phyloP scores from a whole-genome alignment of 1,139 yeast genomes.

The Lodderomyces elongisporus region DNA sequence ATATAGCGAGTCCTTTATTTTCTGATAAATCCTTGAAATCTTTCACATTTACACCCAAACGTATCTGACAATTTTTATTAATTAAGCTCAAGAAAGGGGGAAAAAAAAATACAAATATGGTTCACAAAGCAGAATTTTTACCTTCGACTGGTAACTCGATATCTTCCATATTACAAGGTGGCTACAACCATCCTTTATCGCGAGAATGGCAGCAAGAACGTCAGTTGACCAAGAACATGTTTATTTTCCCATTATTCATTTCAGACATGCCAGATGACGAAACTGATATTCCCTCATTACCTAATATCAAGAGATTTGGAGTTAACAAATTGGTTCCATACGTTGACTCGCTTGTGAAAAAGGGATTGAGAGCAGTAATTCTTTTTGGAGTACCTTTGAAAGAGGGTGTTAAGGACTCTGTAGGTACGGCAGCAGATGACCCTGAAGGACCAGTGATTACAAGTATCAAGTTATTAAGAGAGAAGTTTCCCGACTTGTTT shows the following conservation, averaged over 20 bases:
- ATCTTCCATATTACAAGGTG: constrained; percentile 85
- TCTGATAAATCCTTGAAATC: too few relatives aligned
- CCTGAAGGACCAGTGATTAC: constrained; percentile 92
- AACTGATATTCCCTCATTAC: constrained; percentile 66
- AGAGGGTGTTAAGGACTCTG: constrained; percentile 68
- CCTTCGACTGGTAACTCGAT: constrained; percentile 54
- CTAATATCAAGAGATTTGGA: constrained; percentile 86
- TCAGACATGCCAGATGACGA: constrained; percentile 83
- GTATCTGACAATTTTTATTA: too few relatives aligned
- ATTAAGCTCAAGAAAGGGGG: background rate
- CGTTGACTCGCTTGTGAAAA: constrained; percentile 61
- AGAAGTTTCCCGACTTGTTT: constrained; percentile 72
- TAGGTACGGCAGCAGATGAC: constrained; percentile 91
- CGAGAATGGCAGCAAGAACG: constrained; percentile 90
- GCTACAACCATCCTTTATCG: constrained; percentile 84
- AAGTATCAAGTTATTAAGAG: constrained; percentile 61
- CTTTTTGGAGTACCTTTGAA: constrained; percentile 87
- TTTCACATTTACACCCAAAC: background rate
- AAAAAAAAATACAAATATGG: constrained; percentile 20
- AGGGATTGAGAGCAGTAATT: constrained; percentile 83
- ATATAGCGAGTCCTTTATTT: too few relatives aligned
- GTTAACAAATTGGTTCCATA: constrained; percentile 72
- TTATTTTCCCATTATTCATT: constrained; percentile 87
- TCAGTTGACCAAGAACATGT: constrained; percentile 79
- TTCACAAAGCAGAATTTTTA: constrained; percentile 66